Evolutionary conservation across 306 rosid species (phyloP).

Genomic region (Alnus rubra): DNA sequence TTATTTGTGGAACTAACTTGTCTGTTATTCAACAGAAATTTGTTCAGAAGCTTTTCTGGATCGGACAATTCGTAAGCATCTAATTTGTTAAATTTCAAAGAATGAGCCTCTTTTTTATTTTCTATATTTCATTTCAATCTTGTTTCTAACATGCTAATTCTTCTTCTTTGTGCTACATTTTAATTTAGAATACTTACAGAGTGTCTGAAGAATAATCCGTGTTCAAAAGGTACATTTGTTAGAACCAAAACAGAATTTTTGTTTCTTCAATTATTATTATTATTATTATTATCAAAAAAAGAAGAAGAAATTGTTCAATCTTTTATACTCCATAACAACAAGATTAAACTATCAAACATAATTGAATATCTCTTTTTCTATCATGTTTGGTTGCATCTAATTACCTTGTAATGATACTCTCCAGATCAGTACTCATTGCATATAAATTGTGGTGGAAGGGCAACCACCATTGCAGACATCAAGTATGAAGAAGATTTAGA

Average conservation of each 20-base stretch:
- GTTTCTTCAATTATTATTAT: background rate
- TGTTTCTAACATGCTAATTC: background rate
- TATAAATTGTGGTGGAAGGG: slow-evolving; percentile 65
- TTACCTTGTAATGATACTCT: background rate
- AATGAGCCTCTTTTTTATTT: background rate
- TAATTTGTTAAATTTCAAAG: background rate
- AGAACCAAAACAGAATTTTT: background rate
- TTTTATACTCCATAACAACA: too few relatives aligned
- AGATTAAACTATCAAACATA: too few relatives aligned
- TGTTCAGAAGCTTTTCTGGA: slow-evolving; percentile 29
- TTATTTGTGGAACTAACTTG: background rate
- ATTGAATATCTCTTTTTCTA: background rate
- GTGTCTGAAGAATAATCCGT: slow-evolving; percentile 17
- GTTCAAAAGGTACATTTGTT: slow-evolving; percentile 25
- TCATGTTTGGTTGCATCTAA: background rate
- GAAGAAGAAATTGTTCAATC: too few relatives aligned
- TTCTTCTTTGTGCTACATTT: background rate
- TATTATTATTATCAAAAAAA: too few relatives aligned
- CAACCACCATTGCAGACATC: slow-evolving; percentile 35
- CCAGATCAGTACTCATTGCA: slow-evolving; percentile 25
- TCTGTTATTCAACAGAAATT: slow-evolving; percentile 21
- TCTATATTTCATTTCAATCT: background rate
- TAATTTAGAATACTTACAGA: slow-evolving; percentile 4
- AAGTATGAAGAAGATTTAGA: slow-evolving; percentile 45
- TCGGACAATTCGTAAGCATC: slow-evolving; percentile 25